Evolutionary conservation across 805 yeast genomes (phyloP).

Genomic region (Kuraishia ogatae): DNA sequence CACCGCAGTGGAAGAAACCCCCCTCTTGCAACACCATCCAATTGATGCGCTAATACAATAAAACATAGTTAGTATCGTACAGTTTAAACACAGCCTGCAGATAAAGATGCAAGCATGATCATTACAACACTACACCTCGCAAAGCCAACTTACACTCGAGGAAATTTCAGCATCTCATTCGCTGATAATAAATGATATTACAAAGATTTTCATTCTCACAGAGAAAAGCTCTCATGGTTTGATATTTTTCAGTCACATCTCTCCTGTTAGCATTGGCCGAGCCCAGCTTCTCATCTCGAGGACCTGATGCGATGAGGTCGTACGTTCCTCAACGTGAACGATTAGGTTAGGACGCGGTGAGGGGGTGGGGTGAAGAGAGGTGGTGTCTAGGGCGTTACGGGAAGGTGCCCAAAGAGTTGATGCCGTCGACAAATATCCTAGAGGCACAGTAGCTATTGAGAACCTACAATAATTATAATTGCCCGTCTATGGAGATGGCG

Average conservation of each 20-base stretch:
- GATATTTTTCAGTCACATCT: neutral
- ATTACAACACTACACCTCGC: neutral
- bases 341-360: neutral
- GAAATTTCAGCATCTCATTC: neutral
- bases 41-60: neutral
- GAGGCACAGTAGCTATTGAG: too few relatives aligned
- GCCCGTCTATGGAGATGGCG: too few relatives aligned
- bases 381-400: too few relatives aligned
- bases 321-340: neutral
- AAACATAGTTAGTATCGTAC: neutral
- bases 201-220: neutral
- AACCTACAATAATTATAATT: too few relatives aligned
- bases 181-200: too few relatives aligned
- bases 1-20: neutral
- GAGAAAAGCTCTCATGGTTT: neutral
- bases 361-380: neutral
- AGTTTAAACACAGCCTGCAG: neutral
- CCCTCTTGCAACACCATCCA: neutral
- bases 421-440: too few relatives aligned
- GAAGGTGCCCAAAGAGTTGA: too few relatives aligned
- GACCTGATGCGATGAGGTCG: neutral
- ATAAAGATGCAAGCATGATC: neutral
- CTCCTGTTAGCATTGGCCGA: too few relatives aligned
- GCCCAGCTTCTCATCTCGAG: neutral
- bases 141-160: neutral